Percentiles rank a stretch among this genome's conserved stretches.
Conservation (phyloP, 1,284 basidiomycete genomes). For the Cystobasidium pallidum region DNA sequence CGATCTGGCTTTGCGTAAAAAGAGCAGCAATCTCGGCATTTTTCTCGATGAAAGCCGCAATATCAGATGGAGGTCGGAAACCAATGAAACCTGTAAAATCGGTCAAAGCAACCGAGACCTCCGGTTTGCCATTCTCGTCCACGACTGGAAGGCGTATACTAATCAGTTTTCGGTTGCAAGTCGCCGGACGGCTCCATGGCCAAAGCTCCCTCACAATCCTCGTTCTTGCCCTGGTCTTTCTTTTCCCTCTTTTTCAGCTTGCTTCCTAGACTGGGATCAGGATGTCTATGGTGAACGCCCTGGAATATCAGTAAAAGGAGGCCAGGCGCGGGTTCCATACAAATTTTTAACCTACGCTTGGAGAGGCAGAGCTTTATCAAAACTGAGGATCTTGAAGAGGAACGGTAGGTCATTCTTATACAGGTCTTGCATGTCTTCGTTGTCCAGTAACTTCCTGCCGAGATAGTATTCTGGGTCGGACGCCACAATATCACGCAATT, state of each 20-base stretch:
- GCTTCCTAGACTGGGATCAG: constrained; percentile 10
- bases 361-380: constrained; percentile 50
- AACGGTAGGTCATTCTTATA: constrained; percentile 48
- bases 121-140: constrained; percentile 50
- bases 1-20: constrained; percentile 34
- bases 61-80: constrained; percentile 47
- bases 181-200: too few relatives aligned
- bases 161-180: too few relatives aligned
- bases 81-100: constrained; percentile 50
- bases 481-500: constrained; percentile 43
- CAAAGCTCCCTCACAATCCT: constrained; percentile 39
- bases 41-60: constrained; percentile 39
- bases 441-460: constrained; percentile 46
- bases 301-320: too few relatives aligned
- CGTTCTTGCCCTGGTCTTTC: constrained; percentile 44
- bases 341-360: constrained; percentile 47
- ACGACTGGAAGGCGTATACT: constrained; percentile 37
- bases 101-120: constrained; percentile 48
- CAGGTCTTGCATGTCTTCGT: constrained; percentile 45
- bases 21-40: constrained; percentile 44
- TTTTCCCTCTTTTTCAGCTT: constrained; percentile 48
- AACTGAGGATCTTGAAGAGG: constrained; percentile 50
- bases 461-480: constrained; percentile 45
- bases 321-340: too few relatives aligned
- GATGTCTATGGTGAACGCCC: neutral